Evolutionary conservation across 1,139 yeast species (phyloP).

Genomic region (Kodamaea suecica): DNA sequence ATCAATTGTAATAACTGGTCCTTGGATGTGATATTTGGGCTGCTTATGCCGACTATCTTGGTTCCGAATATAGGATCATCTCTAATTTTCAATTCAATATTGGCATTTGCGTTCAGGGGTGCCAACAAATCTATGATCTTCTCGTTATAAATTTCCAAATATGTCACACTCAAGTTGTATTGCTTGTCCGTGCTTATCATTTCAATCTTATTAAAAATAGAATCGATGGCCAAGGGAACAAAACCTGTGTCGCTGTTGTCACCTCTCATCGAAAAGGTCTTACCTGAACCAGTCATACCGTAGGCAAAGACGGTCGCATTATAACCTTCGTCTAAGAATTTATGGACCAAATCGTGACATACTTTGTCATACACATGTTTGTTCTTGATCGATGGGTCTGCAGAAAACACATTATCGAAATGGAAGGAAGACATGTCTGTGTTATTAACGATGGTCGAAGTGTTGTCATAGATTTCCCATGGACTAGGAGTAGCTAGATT

Average conservation of each 20-base stretch:
- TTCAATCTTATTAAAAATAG: constrained; percentile 54
- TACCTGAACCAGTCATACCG: constrained; percentile 96
- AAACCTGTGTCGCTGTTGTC: constrained; percentile 66
- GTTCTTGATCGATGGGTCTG: constrained; percentile 46
- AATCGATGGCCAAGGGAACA: constrained; percentile 68
- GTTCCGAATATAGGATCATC: constrained; percentile 76
- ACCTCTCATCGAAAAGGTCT: constrained; percentile 90
- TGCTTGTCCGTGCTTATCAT: constrained; percentile 16
- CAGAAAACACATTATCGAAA: constrained; percentile 75
- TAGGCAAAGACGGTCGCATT: constrained; percentile 91
- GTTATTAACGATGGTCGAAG: constrained; percentile 44
- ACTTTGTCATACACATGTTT: constrained; percentile 57
- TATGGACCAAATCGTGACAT: constrained; percentile 60
- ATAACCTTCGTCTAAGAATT: constrained; percentile 67
- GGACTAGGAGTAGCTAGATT: constrained; percentile 23
- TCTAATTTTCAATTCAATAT: constrained; percentile 61
- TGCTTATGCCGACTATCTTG: constrained; percentile 70
- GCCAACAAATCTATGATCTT: constrained; percentile 69
- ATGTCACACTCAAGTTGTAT: constrained; percentile 57
- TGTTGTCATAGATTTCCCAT: constrained; percentile 44
- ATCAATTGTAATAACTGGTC: constrained; percentile 62
- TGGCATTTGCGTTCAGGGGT: constrained; percentile 14
- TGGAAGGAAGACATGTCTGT: constrained; percentile 54
- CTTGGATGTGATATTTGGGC: constrained; percentile 53
- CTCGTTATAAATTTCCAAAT: constrained; percentile 90